Percentiles rank a stretch among this genome's conserved stretches.
Evolutionary conservation across 2,329 filamentous ascomycete species (phyloP).

Genomic region (Calonectria crousiana): DNA sequence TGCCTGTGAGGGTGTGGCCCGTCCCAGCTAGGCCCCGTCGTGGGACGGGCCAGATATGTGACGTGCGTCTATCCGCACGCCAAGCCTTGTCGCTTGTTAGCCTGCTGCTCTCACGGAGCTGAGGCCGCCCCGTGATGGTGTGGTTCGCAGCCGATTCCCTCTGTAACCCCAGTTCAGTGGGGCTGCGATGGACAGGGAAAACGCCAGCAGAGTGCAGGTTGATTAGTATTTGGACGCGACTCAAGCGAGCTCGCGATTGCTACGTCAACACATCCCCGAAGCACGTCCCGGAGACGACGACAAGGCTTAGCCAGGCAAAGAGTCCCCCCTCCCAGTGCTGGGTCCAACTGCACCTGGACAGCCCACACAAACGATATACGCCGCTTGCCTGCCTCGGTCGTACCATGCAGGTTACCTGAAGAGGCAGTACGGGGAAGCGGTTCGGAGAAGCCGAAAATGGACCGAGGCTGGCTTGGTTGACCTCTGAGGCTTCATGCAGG

Average conservation of each 20-base stretch:
- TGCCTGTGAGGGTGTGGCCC: neutral
- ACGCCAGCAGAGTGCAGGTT: neutral
- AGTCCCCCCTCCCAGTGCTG: neutral
- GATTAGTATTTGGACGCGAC: constrained; percentile 7
- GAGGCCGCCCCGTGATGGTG: constrained; percentile 24
- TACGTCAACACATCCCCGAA: constrained; percentile 15
- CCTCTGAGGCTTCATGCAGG: constrained; percentile 24
- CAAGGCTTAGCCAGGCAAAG: constrained; percentile 14
- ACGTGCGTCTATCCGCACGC: constrained; percentile 27
- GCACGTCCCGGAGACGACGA: constrained; percentile 21
- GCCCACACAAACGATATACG: constrained; percentile 31
- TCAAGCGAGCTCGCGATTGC: constrained; percentile 4
- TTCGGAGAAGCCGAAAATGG: constrained; percentile 33
- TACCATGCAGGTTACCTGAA: constrained; percentile 42
- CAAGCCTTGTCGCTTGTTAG: constrained; percentile 14
- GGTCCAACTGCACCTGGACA: constrained; percentile 19
- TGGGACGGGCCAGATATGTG: constrained; percentile 12
- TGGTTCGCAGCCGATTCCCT: constrained; percentile 18
- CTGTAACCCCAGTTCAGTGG: constrained; percentile 2
- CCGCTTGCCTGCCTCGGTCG: constrained; percentile 33
- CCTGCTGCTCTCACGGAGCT: constrained; percentile 19
- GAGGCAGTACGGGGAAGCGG: constrained; percentile 33
- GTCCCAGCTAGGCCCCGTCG: neutral
- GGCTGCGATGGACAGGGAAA: constrained; percentile 12
- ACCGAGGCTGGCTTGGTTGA: constrained; percentile 22